These are phyloP conservation scores for Leccinum ochraceum DNA, from an alignment of 768 basidiomycete species.

Conservation along the genomic window DNA sequence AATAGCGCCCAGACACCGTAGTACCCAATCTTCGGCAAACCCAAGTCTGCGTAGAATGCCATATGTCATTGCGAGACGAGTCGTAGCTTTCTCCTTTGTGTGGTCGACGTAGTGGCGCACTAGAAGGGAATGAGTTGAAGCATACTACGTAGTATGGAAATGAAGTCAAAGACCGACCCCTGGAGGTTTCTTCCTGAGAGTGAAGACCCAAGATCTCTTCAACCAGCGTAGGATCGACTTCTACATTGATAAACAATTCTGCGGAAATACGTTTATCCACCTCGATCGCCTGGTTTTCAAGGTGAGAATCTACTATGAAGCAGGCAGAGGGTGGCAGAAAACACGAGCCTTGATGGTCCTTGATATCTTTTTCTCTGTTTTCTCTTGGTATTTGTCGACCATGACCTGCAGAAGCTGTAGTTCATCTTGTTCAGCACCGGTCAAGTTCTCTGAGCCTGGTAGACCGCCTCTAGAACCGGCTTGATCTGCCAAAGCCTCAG, in stretches of 20 bases:
- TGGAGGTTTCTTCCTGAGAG: conserved; percentile 36
- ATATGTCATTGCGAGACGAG: conserved; percentile 76
- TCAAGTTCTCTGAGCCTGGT: conserved; percentile 26
- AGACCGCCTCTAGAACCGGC: conserved; percentile 6
- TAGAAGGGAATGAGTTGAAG: conserved; percentile 5
- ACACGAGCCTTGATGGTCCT: conserved; percentile 64
- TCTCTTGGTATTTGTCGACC: conserved; percentile 84
- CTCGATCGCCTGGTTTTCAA: conserved; percentile 57
- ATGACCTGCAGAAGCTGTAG: conserved; percentile 66
- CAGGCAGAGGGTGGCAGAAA: neutral
- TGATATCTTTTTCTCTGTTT: conserved; percentile 81
- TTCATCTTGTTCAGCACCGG: conserved; percentile 43
- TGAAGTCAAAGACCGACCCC: conserved; percentile 20
- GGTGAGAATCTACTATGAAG: conserved; percentile 1
- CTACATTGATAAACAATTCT: conserved; percentile 53
- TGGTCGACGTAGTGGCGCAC: conserved; percentile 42
- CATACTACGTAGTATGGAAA: neutral
- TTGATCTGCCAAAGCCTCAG: conserved; percentile 9
- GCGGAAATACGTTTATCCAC: conserved; percentile 75
- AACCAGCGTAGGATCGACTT: conserved; percentile 58
- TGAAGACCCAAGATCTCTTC: conserved; percentile 61
- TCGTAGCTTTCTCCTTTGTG: conserved; percentile 68
- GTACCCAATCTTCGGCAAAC: conserved; percentile 66
- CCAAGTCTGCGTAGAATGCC: conserved; percentile 79
- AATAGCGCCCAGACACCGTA: conserved; percentile 68